Evolutionary conservation across 495 filamentous ascomycete species (phyloP), one percentile per base, ranked within the genome.

Genomic region (Aspergillus carlsbadensis): DNA sequence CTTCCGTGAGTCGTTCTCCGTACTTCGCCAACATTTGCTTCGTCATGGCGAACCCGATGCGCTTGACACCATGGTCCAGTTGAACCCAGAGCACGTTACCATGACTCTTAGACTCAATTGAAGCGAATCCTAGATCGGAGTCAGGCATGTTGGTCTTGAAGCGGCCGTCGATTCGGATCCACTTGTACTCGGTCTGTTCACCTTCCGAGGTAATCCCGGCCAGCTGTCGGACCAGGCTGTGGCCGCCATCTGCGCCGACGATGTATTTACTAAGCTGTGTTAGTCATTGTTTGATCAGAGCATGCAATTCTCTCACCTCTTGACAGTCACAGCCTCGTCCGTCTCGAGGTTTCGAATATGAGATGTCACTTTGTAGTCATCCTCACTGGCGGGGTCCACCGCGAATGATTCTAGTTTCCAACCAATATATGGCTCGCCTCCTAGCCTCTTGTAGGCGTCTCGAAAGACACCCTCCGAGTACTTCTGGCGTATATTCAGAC

Each of bases 11-110:
- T 3, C 17, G 20, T 5, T 39, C 29, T 7, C 41, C 41, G 18
- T 56, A 56, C 21, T 47, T 47, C 7, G 43, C 44, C 1, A 50
- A 34, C 33, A 57, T 57, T 20, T 46, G 43, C 5, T 70, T 67
- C 11, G 79, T 79, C 41, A 81, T 76, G 0, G 77, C 74, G 54
- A 76, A 83, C 18, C 79, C 79, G 35, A 82, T 75, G 6, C 75
- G 60, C 13, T 73, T 80, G 1, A 58, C 68, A 6, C 73, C 73
- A 22, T 76, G 78, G 57, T 78, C 77, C 4, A 78, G 59, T 34
- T 71, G 71, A 13, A 70, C 71, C 77, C 54, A 57, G 42, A 56
- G 52, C 2, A 56, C 52, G 18, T 56, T 56, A 15, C 52, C 52
- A 21, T 57, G 54, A n/a, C 22, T 73, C 74, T 13, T 75, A 63